Percentiles rank a stretch among this genome's conserved stretches.
These are phyloP conservation scores for Salix viminalis DNA, from an alignment of 345 rosid species.

Conservation along the genomic window DNA sequence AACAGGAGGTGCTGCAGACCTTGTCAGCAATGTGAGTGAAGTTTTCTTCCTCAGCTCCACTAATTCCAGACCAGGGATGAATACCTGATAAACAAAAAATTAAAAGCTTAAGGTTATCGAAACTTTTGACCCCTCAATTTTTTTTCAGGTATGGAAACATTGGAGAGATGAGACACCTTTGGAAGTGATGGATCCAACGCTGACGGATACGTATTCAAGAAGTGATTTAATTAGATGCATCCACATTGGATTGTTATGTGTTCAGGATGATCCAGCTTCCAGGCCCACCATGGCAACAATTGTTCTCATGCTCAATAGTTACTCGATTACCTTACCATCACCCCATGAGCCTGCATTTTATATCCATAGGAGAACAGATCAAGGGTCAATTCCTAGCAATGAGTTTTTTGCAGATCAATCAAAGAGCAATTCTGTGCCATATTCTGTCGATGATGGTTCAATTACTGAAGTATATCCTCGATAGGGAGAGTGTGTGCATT, in stretches of 20 bases:
- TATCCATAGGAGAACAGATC: conserved; percentile 6
- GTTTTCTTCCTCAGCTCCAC: background rate
- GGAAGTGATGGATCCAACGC: conserved; percentile 43
- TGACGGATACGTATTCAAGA: conserved; percentile 25
- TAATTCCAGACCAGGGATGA: background rate
- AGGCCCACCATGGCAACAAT: conserved; percentile 48
- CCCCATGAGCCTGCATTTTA: conserved; percentile 37
- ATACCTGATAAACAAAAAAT: background rate
- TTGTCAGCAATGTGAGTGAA: conserved; percentile 16
- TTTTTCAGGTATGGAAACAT: conserved; percentile 49
- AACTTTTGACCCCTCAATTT: background rate
- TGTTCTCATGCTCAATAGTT: conserved; percentile 43
- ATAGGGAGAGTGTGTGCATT: background rate
- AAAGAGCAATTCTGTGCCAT: conserved; percentile 14
- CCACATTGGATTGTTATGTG: conserved; percentile 59
- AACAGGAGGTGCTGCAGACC: conserved; percentile 1
- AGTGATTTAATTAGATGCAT: conserved; percentile 47
- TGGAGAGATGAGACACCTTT: conserved; percentile 46
- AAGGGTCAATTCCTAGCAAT: background rate
- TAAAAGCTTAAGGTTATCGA: no score
- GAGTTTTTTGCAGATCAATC: conserved; percentile 10
- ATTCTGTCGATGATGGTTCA: conserved; percentile 31
- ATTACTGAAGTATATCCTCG: conserved; percentile 41
- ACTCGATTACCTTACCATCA: conserved; percentile 31
- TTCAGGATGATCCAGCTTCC: conserved; percentile 47